Conservation (phyloP, 2,329 filamentous ascomycete genomes). For the Microdochium bolleyi region DNA sequence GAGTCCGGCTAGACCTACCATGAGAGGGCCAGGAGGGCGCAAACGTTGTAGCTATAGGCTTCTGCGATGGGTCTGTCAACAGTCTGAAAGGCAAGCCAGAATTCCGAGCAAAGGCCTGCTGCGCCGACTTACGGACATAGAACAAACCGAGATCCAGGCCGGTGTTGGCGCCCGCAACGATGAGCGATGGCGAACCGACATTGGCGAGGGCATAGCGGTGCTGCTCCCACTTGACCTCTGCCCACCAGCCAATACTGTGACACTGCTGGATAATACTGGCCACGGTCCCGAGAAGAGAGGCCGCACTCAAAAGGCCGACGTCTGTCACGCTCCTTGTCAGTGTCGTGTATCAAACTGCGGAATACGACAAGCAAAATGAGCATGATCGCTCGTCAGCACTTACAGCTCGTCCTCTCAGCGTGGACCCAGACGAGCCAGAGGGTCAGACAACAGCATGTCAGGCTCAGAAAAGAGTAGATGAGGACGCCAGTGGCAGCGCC, state of each 20-base stretch:
- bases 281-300: slow-evolving; percentile 24
- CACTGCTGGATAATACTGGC: slow-evolving; percentile 33
- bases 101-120: not conserved
- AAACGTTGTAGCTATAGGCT: slow-evolving; percentile 42
- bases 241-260: slow-evolving; percentile 30
- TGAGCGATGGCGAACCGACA: slow-evolving; percentile 28
- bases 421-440: slow-evolving; percentile 29
- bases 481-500: slow-evolving; percentile 23
- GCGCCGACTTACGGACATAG: slow-evolving; percentile 33
- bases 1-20: slow-evolving; percentile 26
- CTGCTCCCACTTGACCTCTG: slow-evolving; percentile 28
- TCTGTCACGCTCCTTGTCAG: slow-evolving; percentile 17
- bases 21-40: slow-evolving; percentile 34
- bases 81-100: not conserved
- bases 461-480: slow-evolving; percentile 25
- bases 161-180: slow-evolving; percentile 30
- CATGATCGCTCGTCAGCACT: no score
- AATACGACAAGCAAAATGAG: slow-evolving; percentile 2
- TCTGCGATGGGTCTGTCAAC: slow-evolving; percentile 22
- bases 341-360: not conserved
- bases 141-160: slow-evolving; percentile 33
- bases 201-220: slow-evolving; percentile 25
- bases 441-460: slow-evolving; percentile 21
- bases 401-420: slow-evolving; percentile 31
- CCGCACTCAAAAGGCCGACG: slow-evolving; percentile 28